Base-by-base conservation (phyloP, 352 stramenopile species). In the Pythium insidiosum region DNA sequence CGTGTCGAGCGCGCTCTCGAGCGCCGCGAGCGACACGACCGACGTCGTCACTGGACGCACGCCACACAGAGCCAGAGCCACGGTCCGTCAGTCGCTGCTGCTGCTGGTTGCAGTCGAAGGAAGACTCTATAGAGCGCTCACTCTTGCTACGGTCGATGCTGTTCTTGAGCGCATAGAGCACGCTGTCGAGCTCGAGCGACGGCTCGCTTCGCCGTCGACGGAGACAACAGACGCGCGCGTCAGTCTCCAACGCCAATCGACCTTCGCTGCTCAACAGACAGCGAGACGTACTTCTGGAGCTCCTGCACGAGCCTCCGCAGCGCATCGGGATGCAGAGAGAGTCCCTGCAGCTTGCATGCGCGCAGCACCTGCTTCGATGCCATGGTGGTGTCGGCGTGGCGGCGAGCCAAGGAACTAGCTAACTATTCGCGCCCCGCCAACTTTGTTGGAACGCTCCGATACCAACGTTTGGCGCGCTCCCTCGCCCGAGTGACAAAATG, bases 121-220 rank as follows among this genome's bases (percentile, higher is more conserved):
- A n/a, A n/a, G n/a, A n/a, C n/a, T n/a, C n/a, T n/a, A n/a, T n/a
- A n/a, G n/a, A 7, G 25, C 9, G 58, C 80, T 24, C 45, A 93
- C 80, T 83, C 47, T 91, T 93, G 68, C 68, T 89, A 35, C 74
- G 77, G 64, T 91, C 81, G 51, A 93, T 91, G 50, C 75, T 93
- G 61, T 93, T 93, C 68, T 93, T 93, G 56, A 93, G 66, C 16
- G 81, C 81, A 56, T 82, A 91, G 38, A 93, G 56, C 18, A 93
- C 75, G 58, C 91, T 74, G 9, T 89, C 78, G 15, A 93, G 68
- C 44, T 82, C 58, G n/a, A 91, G 43, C 6, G 71, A 84, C 4
- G 75, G 45, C 43, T 93, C 74, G 58, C 78, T 91, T 36, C 0
- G 38, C 13, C 51, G 29, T 25, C 10, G n/a, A 34, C 25, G 28